Conservation (phyloP, 192 early-diverging fungal genomes). For the Coemansia sp. region DNA sequence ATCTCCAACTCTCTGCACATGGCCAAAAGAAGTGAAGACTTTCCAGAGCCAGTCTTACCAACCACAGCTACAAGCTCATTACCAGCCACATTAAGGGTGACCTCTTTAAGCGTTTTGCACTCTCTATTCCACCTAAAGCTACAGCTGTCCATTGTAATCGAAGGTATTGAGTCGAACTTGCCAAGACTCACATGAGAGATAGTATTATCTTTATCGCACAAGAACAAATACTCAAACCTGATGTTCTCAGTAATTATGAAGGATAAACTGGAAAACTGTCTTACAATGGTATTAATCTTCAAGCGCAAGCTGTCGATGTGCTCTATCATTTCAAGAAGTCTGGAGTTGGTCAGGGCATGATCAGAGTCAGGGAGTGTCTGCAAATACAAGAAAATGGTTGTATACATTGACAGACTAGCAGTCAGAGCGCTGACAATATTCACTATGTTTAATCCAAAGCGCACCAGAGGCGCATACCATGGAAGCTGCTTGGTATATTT, state of each 20-base stretch:
- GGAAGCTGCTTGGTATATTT: background rate
- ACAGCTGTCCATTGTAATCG: background rate
- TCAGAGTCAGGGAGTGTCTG: background rate
- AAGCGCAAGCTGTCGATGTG: background rate
- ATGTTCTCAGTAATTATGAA: background rate
- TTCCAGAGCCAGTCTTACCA: too few species aligned
- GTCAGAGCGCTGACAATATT: background rate
- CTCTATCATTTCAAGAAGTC: background rate
- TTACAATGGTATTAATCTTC: background rate
- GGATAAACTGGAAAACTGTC: too few species aligned
- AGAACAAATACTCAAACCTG: too few species aligned
- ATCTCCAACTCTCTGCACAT: too few species aligned
- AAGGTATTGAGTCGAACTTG: too few species aligned
- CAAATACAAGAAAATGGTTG: background rate
- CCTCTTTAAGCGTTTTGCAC: constrained; percentile 13
- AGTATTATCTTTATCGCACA: too few species aligned
- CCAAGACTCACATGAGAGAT: too few species aligned
- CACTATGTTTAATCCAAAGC: background rate
- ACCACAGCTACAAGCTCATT: constrained; percentile 72
- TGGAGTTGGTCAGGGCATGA: too few species aligned
- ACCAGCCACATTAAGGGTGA: constrained; percentile 56
- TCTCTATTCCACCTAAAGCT: background rate
- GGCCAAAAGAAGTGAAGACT: too few species aligned
- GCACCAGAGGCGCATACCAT: constrained; percentile 2
- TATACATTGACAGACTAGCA: background rate